Evolutionary conservation across 192 early-diverging fungal species (phyloP).

Genomic region (Piromyces finnis): DNA sequence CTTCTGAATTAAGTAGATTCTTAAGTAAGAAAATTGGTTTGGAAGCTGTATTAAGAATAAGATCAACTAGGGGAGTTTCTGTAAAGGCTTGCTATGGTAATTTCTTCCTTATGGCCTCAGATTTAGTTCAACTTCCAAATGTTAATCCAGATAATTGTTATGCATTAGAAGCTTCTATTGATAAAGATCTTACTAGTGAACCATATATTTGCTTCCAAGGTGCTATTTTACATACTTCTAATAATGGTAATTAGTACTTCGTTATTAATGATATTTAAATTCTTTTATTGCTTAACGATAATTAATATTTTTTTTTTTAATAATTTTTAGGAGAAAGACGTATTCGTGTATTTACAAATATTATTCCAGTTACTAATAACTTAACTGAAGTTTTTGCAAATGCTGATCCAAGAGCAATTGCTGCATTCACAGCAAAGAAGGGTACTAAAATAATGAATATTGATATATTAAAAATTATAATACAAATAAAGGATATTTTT

Average conservation of each 20-base stretch:
- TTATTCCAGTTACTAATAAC: constrained; percentile 67
- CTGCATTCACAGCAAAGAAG: constrained; percentile 70
- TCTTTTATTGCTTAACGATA: too few relatives aligned
- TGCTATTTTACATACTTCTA: constrained; percentile 77
- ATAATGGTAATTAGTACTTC: constrained; percentile 46
- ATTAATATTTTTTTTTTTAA: too few relatives aligned
- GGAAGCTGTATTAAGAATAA: constrained; percentile 83
- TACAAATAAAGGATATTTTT: too few relatives aligned
- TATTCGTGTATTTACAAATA: constrained; percentile 80
- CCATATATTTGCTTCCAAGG: constrained; percentile 84
- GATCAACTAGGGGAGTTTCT: constrained; percentile 73
- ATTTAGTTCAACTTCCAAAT: constrained; percentile 77
- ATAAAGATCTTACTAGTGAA: constrained; percentile 53
- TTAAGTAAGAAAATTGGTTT: constrained; percentile 61
- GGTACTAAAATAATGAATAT: too few relatives aligned
- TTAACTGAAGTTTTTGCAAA: constrained; percentile 62
- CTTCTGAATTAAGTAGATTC: constrained; percentile 61
- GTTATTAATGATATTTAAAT: too few relatives aligned
- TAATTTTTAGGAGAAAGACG: constrained; percentile 48
- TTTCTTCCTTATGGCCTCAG: constrained; percentile 90
- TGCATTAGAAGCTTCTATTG: constrained; percentile 59
- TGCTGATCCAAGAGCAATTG: constrained; percentile 70
- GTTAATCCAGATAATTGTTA: constrained; percentile 85
- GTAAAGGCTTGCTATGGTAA: constrained; percentile 89
- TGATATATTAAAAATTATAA: too few relatives aligned